Conservation (phyloP, 1,139 yeast genomes). For the Saccharomyces pastorianus region DNA sequence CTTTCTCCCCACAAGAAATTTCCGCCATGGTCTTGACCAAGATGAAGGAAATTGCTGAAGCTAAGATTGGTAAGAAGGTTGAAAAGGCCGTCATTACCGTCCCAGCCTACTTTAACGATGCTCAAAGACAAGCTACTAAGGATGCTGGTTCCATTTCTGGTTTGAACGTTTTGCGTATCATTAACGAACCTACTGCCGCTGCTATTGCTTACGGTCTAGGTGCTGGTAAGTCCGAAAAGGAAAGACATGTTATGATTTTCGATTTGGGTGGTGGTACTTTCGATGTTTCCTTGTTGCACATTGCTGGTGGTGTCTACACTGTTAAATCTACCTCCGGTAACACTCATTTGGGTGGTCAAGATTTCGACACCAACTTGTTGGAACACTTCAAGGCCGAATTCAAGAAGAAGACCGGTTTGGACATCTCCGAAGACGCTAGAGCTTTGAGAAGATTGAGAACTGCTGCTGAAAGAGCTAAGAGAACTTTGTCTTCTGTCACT, state of each 20-base stretch:
- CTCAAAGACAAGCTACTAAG: conserved; percentile 94
- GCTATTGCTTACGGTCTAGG: conserved; percentile 93
- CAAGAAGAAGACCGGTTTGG: conserved; percentile 94
- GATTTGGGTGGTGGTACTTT: conserved; percentile 96
- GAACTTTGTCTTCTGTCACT: conserved; percentile 94
- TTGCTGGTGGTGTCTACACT: conserved; percentile 98
- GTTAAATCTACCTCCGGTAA: conserved; percentile 99
- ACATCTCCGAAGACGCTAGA: conserved; percentile 85
- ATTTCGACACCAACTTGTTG: conserved; percentile 93
- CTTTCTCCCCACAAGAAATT: conserved; percentile 83
- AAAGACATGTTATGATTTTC: conserved; percentile 82
- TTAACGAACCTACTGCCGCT: conserved; percentile 94
- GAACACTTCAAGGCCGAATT: conserved; percentile 91
- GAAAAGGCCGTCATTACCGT: conserved; percentile 94
- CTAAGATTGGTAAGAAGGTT: conserved; percentile 79
- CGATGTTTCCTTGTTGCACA: conserved; percentile 90
- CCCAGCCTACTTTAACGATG: conserved; percentile 93
- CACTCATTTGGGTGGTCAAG: conserved; percentile 99
- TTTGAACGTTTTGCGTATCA: conserved; percentile 80
- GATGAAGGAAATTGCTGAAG: conserved; percentile 92
- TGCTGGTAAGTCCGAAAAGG: conserved; percentile 84
- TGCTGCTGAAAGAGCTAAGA: conserved; percentile 99
- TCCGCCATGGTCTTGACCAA: conserved; percentile 86
- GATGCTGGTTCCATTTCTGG: conserved; percentile 95
- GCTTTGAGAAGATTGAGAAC: conserved; percentile 98